Base-by-base conservation (phyloP, 495 filamentous ascomycete species). In the Trichoderma parareesei region DNA sequence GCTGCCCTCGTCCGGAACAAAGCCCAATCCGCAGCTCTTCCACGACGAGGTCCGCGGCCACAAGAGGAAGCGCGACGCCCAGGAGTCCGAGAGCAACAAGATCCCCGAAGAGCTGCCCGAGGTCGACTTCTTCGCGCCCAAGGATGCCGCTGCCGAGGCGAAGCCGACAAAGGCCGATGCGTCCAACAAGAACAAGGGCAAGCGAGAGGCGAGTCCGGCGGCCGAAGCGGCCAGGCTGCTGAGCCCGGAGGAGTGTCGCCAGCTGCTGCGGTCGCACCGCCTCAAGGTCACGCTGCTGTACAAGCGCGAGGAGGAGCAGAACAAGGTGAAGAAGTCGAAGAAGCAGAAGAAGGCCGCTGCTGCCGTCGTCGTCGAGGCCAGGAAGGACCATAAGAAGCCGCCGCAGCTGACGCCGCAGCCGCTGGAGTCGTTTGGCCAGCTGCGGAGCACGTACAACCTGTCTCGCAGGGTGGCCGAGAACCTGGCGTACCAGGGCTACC, bases 401-500 rank as follows among this genome's bases (percentile, higher is more conserved):
- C 87, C 85, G 66, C 78, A 80, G 65, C 72, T 93, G 44, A 91
- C 79, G 69, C 90, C 88, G 16, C 87, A 90, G 64, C 93, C 95
- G 11, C 76, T 98, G 67, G 81, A 81, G 61, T 84, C 89, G 1
- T 97, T 98, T 75, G 77, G 78, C 53, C 84, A 95, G 68, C 78
- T 98, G 55, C 81, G 82, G 35, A 75, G 81, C 43, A 76, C 75
- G 33, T 97, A 93, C 74, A 83, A 81, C 38, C 83, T 97, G 20
- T 87, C 88, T 2, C 77, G 78, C 27, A 80, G 86, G 38, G 74
- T 99, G 49, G 85, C 84, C 10, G 85, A 86, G 64, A 99, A 98
- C 69, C 77, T 99, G n/a, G 76, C 80, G 14, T 81, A 82, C 14
- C 91, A 97, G 76, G 92, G 90, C 11, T 98, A 96, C 71, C 82